phyloP scores from a whole-genome alignment of 2,329 filamentous ascomycete genomes.

The Aspergillus intermedius region DNA sequence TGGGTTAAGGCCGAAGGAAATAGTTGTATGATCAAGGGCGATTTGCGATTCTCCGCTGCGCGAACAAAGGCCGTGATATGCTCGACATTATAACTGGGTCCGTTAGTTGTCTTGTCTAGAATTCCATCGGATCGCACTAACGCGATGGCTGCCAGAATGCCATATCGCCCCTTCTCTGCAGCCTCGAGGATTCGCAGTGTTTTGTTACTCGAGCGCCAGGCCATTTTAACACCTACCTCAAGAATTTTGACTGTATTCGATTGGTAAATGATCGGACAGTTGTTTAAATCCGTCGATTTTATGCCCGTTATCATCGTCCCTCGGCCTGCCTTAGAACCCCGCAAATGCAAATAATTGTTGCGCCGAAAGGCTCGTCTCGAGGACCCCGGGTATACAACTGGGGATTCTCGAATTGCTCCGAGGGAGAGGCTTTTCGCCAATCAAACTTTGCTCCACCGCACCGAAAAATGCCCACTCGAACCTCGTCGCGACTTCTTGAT shows the following conservation, averaged over 20 bases:
- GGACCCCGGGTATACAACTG: neutral
- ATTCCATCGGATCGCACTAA: neutral
- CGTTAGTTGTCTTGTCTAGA: neutral
- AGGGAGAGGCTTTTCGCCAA: neutral
- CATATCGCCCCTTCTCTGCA: constrained; percentile 42
- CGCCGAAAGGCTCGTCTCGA: neutral
- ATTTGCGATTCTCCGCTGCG: constrained; percentile 59
- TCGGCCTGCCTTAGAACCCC: neutral
- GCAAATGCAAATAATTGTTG: neutral
- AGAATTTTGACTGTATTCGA: no score
- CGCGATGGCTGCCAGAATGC: constrained; percentile 42
- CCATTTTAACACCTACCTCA: neutral
- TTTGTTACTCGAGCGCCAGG: constrained; percentile 7
- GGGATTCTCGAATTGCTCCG: neutral
- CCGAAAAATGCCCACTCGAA: constrained; percentile 1
- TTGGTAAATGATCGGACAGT: no score
- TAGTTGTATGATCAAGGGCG: constrained; percentile 61
- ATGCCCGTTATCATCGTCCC: neutral
- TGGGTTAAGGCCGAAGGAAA: constrained; percentile 57
- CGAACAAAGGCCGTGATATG: constrained; percentile 58
- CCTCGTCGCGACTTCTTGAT: constrained; percentile 7
- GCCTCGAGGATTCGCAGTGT: constrained; percentile 10
- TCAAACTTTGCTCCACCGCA: neutral
- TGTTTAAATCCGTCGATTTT: no score
- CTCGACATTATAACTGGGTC: constrained; percentile 55